phyloP scores from a whole-genome alignment of 306 rosid genomes.

The Casuarina equisetifolia region DNA sequence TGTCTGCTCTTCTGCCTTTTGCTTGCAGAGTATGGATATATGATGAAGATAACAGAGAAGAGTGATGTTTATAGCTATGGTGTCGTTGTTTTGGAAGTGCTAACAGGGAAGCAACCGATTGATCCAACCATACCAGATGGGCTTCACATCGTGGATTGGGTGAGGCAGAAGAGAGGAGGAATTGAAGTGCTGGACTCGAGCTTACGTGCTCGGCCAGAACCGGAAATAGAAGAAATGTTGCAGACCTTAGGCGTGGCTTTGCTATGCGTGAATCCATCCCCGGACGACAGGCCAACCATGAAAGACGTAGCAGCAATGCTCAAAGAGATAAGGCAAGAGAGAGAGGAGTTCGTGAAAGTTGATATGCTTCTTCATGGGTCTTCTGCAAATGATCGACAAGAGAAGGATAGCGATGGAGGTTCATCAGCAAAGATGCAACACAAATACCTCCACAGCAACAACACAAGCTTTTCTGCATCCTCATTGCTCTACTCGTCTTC shows the following conservation, averaged over 20 bases:
- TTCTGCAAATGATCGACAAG: slow-evolving; percentile 38
- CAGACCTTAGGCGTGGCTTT: slow-evolving; percentile 90
- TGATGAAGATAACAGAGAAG: slow-evolving; percentile 80
- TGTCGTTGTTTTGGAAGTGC: slow-evolving; percentile 70
- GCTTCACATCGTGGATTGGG: slow-evolving; percentile 90
- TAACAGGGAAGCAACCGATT: slow-evolving; percentile 94
- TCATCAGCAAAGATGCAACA: slow-evolving; percentile 51
- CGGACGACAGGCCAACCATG: slow-evolving; percentile 93
- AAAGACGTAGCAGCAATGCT: slow-evolving; percentile 92
- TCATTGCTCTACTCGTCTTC: slow-evolving; percentile 55
- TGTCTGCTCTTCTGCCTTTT: slow-evolving; percentile 4
- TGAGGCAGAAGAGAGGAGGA: slow-evolving; percentile 59
- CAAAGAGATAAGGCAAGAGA: slow-evolving; percentile 75
- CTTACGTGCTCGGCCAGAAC: slow-evolving; percentile 67
- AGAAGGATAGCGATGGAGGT: slow-evolving; percentile 37
- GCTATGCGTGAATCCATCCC: slow-evolving; percentile 73
- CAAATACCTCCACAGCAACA: slow-evolving; percentile 52
- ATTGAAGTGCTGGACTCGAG: slow-evolving; percentile 69
- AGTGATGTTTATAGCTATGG: slow-evolving; percentile 93
- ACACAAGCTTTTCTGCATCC: slow-evolving; percentile 72
- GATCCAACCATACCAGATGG: slow-evolving; percentile 97
- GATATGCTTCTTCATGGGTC: slow-evolving; percentile 77
- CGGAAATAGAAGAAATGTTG: slow-evolving; percentile 81
- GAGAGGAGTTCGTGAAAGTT: slow-evolving; percentile 84
- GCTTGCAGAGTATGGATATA: slow-evolving; percentile 80